A percentile compares a stretch with the other conserved stretches of the same genome.
These are phyloP conservation scores for Cordyceps cicadae DNA, from an alignment of 2,329 filamentous ascomycete genomes.

Conservation along the genomic window DNA sequence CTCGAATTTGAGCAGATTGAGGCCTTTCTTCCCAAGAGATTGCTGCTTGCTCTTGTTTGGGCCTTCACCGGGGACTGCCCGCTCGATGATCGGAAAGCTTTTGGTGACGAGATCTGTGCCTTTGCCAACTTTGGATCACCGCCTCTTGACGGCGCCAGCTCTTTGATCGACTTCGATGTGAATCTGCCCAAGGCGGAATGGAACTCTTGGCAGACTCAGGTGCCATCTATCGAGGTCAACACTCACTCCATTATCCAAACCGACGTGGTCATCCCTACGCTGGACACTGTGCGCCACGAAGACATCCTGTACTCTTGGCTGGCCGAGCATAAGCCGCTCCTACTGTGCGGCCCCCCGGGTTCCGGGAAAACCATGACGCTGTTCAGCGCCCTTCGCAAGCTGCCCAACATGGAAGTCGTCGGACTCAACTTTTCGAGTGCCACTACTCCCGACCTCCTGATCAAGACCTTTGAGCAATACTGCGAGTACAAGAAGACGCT, in stretches of 20 bases:
- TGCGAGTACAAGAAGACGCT: slow-evolving; percentile 99
- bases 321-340: slow-evolving; percentile 91
- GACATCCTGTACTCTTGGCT: slow-evolving; percentile 99
- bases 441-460: slow-evolving; percentile 91
- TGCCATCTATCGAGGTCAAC: slow-evolving; percentile 91
- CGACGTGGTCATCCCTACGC: slow-evolving; percentile 93
- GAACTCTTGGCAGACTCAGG: slow-evolving; percentile 89
- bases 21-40: slow-evolving; percentile 83
- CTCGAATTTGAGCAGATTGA: slow-evolving; percentile 86
- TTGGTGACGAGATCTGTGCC: slow-evolving; percentile 75
- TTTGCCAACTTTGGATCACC: slow-evolving; percentile 83
- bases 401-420: slow-evolving; percentile 98
- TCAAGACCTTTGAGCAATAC: slow-evolving; percentile 99
- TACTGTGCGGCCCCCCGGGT: slow-evolving; percentile 94
- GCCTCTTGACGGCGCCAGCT: slow-evolving; percentile 65
- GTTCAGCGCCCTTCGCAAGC: slow-evolving; percentile 91
- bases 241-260: slow-evolving; percentile 97
- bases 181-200: slow-evolving; percentile 80
- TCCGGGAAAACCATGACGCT: slow-evolving; percentile 99
- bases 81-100: slow-evolving; percentile 74
- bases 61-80: slow-evolving; percentile 93
- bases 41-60: slow-evolving; percentile 89
- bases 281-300: slow-evolving; percentile 95
- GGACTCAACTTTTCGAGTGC: slow-evolving; percentile 99
- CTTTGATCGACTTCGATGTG: slow-evolving; percentile 93